phyloP scores from a whole-genome alignment of 345 rosid genomes.

The Lumnitzera littorea region DNA sequence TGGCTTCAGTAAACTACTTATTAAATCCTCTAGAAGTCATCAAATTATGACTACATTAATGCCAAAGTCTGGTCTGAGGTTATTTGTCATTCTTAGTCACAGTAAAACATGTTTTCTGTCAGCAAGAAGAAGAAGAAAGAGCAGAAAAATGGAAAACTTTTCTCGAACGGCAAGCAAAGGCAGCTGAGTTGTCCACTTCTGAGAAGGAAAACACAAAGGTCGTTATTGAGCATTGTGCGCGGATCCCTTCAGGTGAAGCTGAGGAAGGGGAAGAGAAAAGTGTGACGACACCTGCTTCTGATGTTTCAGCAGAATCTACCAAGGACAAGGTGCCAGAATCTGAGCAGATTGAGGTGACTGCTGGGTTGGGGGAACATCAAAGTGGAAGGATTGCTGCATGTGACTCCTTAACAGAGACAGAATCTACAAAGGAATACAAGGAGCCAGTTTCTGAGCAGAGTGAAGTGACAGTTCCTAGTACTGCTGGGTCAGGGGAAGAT shows the following conservation, averaged over 20 bases:
- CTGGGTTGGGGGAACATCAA: neutral
- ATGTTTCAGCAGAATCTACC: constrained; percentile 8
- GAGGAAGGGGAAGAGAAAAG: constrained; percentile 19
- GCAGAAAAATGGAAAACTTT: constrained; percentile 61
- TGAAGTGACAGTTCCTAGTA: constrained; percentile 10
- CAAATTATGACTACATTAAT: too few species aligned
- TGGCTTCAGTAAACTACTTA: too few species aligned
- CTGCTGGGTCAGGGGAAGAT: constrained; percentile 17
- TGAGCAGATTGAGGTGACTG: neutral
- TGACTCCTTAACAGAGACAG: too few species aligned
- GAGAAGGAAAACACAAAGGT: constrained; percentile 11
- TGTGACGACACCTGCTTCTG: constrained; percentile 22
- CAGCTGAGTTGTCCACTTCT: constrained; percentile 16
- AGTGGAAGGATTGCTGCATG: neutral
- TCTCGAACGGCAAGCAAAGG: constrained; percentile 40
- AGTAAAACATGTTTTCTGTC: constrained; percentile 15
- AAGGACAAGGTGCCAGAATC: too few species aligned
- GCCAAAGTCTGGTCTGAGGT: too few species aligned
- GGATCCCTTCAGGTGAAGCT: constrained; percentile 18
- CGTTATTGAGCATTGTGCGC: constrained; percentile 15
- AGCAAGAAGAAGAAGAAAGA: constrained; percentile 96
- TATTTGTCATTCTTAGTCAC: too few species aligned
- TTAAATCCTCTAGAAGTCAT: too few species aligned
- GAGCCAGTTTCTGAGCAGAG: neutral
- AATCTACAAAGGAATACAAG: constrained; percentile 10